Conservation (phyloP, 1,139 yeast species). For the Nakaseomyces uthaithaninus region DNA sequence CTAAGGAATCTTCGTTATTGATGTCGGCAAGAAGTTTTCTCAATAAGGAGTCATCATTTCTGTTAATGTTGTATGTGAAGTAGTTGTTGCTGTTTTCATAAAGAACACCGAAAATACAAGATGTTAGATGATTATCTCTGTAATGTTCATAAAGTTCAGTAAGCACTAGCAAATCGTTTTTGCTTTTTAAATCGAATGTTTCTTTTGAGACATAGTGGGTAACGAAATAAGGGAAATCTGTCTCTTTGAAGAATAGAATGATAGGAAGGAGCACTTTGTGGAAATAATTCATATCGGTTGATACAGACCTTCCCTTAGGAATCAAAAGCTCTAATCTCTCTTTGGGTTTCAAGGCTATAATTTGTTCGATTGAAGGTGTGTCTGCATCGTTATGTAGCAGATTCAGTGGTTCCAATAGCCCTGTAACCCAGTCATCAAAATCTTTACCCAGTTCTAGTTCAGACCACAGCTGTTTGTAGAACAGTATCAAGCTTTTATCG, state of each 20-base stretch:
- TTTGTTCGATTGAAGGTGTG: neutral
- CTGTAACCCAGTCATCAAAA: constrained; percentile 1
- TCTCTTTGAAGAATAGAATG: neutral
- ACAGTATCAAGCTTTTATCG: constrained; percentile 3
- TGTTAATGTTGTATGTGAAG: neutral
- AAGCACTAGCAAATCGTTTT: neutral
- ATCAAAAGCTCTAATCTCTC: neutral
- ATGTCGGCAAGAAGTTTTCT: neutral
- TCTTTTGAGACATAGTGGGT: neutral
- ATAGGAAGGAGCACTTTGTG: neutral
- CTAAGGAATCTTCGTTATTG: neutral
- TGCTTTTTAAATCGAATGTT: neutral
- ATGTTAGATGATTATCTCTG: neutral
- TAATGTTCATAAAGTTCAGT: neutral
- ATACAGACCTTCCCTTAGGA: neutral
- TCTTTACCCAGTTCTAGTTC: neutral
- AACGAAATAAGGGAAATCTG: neutral
- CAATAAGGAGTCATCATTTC: neutral
- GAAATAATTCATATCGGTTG: neutral
- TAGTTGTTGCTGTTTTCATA: constrained; percentile 5
- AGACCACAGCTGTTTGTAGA: constrained; percentile 3
- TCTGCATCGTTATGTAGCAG: neutral
- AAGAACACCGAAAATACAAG: neutral
- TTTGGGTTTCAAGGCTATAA: neutral
- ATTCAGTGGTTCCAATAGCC: neutral